Base-by-base conservation (phyloP, 176 grass and related monocot species). In the Elymus sibiricus region DNA sequence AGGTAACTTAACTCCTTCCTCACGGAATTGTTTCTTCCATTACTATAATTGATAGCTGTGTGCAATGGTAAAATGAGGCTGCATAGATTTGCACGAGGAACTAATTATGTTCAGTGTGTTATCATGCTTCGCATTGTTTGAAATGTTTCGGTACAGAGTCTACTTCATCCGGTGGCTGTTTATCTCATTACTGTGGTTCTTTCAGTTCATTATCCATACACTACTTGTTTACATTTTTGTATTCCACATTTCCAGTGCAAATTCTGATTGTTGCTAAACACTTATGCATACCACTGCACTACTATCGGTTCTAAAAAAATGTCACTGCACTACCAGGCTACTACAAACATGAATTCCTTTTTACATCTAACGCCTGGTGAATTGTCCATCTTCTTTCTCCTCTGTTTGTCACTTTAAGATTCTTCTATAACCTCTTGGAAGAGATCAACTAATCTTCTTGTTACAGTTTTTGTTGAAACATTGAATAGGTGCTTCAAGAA, bases 401-500 rank as follows among this genome's bases (percentile, higher is more conserved):
- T 83, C 15, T 60, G 37, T 73, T 26, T 68, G 5, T 81, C 35
- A 58, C 67, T 72, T 34, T 28, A 70, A 53, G 70, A 5, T 55
- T 22, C 4, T 42, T 63, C 42, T 83, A 43, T 81, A 11, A 64
- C 17, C 49, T 79, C 13, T 80, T 78, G 21, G 11, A 76, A 67
- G 83, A 60, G 17, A 72, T 68, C 17, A 3, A 64, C 40, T 62
- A 82, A 68, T 78, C 64, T 89, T 87, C 24, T 81, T 44, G 7
- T 80, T 83, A 85, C 92, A 96, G 97, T 99, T 65, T 94, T 99
- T 90, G 94, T 99, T 14, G 93, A 99, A 84, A 99, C 92, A 44
- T 82, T 96, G 79, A 90, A 99, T 79, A 94, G 83, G 88, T 99
- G 94, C 88, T 99, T 96, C 94, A 99, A 96, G 84, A 99, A 99